Evolutionary conservation across 495 filamentous ascomycete species (phyloP), one percentile per base, ranked within the genome.

Genomic region (Oleoguttula mirabilis): DNA sequence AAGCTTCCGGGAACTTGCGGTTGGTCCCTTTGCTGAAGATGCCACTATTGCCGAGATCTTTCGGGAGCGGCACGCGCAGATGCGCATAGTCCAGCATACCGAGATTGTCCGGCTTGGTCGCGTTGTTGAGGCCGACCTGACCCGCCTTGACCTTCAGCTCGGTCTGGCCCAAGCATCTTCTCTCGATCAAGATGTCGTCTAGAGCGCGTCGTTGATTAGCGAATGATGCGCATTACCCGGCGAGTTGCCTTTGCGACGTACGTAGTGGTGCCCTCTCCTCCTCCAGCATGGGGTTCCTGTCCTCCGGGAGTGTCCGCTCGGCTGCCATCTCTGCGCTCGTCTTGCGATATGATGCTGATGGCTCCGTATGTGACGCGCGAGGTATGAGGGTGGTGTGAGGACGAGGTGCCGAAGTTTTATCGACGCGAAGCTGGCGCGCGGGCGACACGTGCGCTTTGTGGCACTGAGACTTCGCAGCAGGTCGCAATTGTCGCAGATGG

Each of bases 31-130:
- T 76, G 38, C 79, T 80, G 66, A 95, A 96, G 53, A 98, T 88
- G 55, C 88, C 88, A 17, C 87, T 93, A 28, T 76, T 77, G 56
- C 73, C 72, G 50, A 96, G 75, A 41, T 86, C 81, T 60, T 82
- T 82, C 19, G 92, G 90, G 39, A 98, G 65, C 12, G 92, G 87
- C 43, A 84, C 86, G 47, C 88, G 80, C 34, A 98, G 71, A 55
- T 96, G 90, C 52, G 87, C 90, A 62, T 96, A 98, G 62, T 94
- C 88, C 57, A 98, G 95, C 20, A 75, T 73, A 24, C 84, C 84
- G 37, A 88, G 60, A 50, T 79, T 80, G 55, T 82, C 75, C 3
- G 73, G 61, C 66, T 77, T 71, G 50, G 75, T 75, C 55, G 76
- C 70, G 72, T 80, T 76, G 47, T 69, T 66, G 32, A 73, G 68